phyloP scores from a whole-genome alignment of 192 early-diverging fungal species.

The Thoreauomyces humboldtii region DNA sequence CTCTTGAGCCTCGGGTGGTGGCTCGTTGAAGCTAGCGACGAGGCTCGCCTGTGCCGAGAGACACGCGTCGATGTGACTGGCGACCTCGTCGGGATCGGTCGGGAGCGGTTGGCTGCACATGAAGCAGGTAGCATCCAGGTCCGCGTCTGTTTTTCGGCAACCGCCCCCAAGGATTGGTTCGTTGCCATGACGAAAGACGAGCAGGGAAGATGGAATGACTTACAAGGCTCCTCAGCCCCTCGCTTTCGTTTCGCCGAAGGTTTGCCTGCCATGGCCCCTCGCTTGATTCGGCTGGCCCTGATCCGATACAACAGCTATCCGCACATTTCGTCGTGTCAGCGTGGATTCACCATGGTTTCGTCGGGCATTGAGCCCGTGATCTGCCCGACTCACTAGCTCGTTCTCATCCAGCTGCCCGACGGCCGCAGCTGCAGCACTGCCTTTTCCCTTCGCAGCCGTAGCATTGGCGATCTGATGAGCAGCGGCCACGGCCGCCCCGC shows the following conservation, averaged over 20 bases:
- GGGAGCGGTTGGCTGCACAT: constrained; percentile 60
- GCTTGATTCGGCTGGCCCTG: constrained; percentile 25
- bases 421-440: constrained; percentile 9
- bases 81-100: constrained; percentile 59
- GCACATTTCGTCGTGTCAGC: constrained; percentile 28
- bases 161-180: too few species aligned
- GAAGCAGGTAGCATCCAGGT: constrained; percentile 47
- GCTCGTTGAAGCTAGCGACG: constrained; percentile 15
- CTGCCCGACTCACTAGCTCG: constrained; percentile 1
- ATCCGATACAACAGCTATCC: constrained; percentile 28
- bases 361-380: not conserved
- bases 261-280: constrained; percentile 16
- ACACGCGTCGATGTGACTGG: constrained; percentile 78
- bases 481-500: constrained; percentile 58
- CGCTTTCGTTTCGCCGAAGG: not conserved
- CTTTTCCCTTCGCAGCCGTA: constrained; percentile 33
- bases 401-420: constrained; percentile 36
- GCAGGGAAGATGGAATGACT: too few species aligned
- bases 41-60: constrained; percentile 34
- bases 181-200: too few species aligned
- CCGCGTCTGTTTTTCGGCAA: too few species aligned
- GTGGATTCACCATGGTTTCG: constrained; percentile 21
- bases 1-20: constrained; percentile 8
- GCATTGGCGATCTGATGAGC: constrained; percentile 50
- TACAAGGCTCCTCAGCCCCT: not conserved